These are phyloP conservation scores for Trichopus zeylanicus DNA, from an alignment of 116 monocot species.

Conservation along the genomic window DNA sequence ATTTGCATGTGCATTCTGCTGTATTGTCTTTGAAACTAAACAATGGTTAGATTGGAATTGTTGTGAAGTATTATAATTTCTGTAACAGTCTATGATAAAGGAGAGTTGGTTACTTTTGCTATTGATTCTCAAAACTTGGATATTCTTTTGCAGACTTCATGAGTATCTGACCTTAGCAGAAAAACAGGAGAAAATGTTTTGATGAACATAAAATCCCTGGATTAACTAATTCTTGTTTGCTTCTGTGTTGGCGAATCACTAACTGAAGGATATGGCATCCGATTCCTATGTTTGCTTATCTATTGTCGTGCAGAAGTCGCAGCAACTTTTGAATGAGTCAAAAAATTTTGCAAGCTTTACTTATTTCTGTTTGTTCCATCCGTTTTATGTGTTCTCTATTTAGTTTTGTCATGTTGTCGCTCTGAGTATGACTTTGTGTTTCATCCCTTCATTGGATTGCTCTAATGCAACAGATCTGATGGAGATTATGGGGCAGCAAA, in stretches of 20 bases:
- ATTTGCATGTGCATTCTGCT: too few species aligned
- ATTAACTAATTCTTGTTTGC: neutral
- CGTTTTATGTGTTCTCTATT: neutral
- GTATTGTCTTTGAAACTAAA: too few species aligned
- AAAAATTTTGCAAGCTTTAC: neutral
- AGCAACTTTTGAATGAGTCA: too few species aligned
- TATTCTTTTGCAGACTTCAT: neutral
- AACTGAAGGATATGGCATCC: too few species aligned
- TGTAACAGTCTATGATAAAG: neutral
- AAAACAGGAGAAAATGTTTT: neutral
- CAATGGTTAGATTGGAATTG: too few species aligned
- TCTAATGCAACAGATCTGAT: constrained; percentile 35
- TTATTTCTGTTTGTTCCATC: neutral
- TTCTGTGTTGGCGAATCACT: too few species aligned
- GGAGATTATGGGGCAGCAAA: constrained; percentile 89
- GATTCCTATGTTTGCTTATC: too few species aligned
- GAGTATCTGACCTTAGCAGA: neutral
- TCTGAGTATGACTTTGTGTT: neutral
- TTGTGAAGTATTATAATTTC: too few species aligned
- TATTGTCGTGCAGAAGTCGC: too few species aligned
- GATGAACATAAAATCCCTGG: neutral
- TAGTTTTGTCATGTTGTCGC: neutral
- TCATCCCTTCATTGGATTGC: neutral
- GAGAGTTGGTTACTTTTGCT: neutral
- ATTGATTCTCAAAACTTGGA: neutral